Base-by-base conservation (phyloP, 768 basidiomycete genomes). In the Guyanaporus albipodus region DNA sequence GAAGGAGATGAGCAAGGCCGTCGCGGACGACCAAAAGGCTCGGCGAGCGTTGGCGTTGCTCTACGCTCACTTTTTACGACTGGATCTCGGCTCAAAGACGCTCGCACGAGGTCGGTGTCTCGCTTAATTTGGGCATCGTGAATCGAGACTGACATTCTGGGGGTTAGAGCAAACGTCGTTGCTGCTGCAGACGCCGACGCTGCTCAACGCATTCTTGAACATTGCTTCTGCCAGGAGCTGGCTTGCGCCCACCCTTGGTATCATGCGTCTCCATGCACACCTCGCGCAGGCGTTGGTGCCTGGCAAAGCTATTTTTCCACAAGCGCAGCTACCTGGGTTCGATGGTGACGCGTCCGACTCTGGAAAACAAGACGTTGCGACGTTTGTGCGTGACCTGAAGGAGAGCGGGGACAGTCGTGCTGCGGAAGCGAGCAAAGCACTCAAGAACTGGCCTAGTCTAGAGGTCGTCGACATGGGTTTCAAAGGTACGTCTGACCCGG, bases 201-300 rank as follows among this genome's bases (percentile, higher is more conserved):
- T 95, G 5, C 76, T 95, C 23, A 87, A 77, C 38, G 89, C 92
- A 0, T 72, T 97, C 21, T 76, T 94, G 43, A 86, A 80, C 55
- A 88, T 96, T 52, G 76, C 87, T 0, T 76, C 88, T 17, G 78
- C 93, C 0, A 90, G 92, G 53, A 91, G 83, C 60, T 99, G 94
- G 94, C 80, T 98, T 8, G 60, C 77, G 5, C 85, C 91, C 2
- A 83, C 90, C 0, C 70, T 94, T 29, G 71, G 78, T 24, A 73
- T 84, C 56, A 87, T 96, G 80, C 85, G 84, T 31, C 69, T 99
- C 22, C 86, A 94, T 54, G 80, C 88, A 4, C 82, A 83, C 64
- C 73, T 99, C 27, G 76, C 81, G 0, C 96, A 99, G 68, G 96
- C 91, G 1, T 70, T 93, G 17, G 69, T 80, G 4, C 86, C 86